Evolutionary conservation across 176 grass and related monocot genomes (phyloP), one percentile per base, ranked within the genome.

Genomic region (Aegilops bicornis): DNA sequence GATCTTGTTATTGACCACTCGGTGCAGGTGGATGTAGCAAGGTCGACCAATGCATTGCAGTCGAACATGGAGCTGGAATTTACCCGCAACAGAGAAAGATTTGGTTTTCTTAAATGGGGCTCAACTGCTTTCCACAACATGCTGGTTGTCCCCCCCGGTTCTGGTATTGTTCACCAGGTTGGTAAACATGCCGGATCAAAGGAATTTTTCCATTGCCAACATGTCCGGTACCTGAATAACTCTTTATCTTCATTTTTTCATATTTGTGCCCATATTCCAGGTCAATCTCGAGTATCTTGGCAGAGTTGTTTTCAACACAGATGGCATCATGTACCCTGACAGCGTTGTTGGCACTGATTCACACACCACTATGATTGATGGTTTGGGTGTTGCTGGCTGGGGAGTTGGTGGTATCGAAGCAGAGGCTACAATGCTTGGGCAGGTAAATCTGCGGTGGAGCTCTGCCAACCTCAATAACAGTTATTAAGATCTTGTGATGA

Each of bases 371-470:
- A 97, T 97, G 95, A 83, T 86, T 78, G 89, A 97, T 85, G 86
- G 95, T 79, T 71, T 97, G 22, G 95, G 95, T 64, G 90, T 97
- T 90, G 95, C 90, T 85, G 95, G 95, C 79, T 97, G 95, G 95
- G 95, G 95, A 64, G 95, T 97, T 81, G 92, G 95, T 69, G 95
- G 95, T 54, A 97, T 97, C 78, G 95, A 94, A 87, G 92, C 95
- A 13, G 90, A 91, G 68, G 92, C 86, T 85, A 31, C 92, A 83
- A 94, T 97, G 95, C 92, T 97, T 85, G 95, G 95, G 33, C 95
- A 97, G 95, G 95, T 94, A 93, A 84, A 80, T 68, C 19, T 42
- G 16, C 43, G 56, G 7, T 54, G 19, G 30, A 69, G 45, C 43
- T 40, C 29, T 29, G 27, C 72, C 72, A 75, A 75, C 40, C 27